Evolutionary conservation across 2,329 filamentous ascomycete species (phyloP).

Genomic region (Akanthomyces lecanii): DNA sequence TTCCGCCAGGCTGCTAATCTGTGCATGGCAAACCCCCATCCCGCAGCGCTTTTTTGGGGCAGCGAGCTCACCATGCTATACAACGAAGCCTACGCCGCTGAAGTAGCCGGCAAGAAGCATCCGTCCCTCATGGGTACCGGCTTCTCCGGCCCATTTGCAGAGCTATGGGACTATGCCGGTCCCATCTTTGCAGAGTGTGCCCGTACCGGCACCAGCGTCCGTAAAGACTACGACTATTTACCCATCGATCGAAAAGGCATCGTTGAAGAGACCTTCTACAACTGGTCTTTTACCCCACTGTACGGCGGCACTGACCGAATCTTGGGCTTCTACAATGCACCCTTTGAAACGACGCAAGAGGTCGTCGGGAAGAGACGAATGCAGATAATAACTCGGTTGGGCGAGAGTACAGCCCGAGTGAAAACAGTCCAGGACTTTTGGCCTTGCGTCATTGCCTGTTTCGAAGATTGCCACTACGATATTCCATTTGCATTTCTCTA

Average conservation of each 20-base stretch:
- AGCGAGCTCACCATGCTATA: conserved; percentile 58
- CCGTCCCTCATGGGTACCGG: conserved; percentile 56
- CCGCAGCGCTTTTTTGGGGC: conserved; percentile 58
- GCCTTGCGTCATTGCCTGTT: conserved; percentile 28
- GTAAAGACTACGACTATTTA: conserved; percentile 32
- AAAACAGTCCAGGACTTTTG: conserved; percentile 34
- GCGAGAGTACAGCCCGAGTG: conserved; percentile 28
- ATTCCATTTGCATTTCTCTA: conserved; percentile 40
- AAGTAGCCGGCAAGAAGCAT: conserved; percentile 60
- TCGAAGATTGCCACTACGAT: conserved; percentile 34
- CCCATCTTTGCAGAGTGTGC: conserved; percentile 33
- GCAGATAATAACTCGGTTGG: conserved; percentile 32
- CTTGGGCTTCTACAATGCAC: conserved; percentile 37
- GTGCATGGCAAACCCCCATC: conserved; percentile 35
- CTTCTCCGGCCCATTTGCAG: conserved; percentile 53
- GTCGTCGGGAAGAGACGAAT: conserved; percentile 32
- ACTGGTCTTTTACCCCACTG: conserved; percentile 36
- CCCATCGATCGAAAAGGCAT: conserved; percentile 32
- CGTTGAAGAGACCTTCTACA: conserved; percentile 37
- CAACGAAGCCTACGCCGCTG: conserved; percentile 54
- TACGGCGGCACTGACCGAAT: conserved; percentile 34
- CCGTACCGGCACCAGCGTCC: conserved; percentile 30
- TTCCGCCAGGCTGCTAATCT: conserved; percentile 40
- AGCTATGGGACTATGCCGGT: conserved; percentile 36
- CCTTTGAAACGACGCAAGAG: conserved; percentile 34